Conservation (phyloP, 148 eudicot genomes). For the Oxyria digyna region DNA sequence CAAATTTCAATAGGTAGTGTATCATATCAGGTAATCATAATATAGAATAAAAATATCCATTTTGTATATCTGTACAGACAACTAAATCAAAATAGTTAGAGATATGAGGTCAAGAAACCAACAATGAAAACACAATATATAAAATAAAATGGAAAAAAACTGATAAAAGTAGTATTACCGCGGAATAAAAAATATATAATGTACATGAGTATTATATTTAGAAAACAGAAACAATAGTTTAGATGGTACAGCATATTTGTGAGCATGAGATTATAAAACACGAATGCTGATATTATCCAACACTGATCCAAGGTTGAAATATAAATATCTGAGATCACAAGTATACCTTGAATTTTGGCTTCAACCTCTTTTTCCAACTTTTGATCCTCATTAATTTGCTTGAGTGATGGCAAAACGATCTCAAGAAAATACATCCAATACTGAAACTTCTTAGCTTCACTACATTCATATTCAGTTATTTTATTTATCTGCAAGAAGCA, state of each 20-base stretch:
- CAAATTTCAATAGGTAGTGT: background rate
- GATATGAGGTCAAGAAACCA: background rate
- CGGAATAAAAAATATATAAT: background rate
- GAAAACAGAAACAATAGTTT: background rate
- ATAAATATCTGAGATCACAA: background rate
- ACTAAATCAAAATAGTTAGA: background rate
- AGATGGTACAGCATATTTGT: background rate
- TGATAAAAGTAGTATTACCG: background rate
- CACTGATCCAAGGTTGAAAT: background rate
- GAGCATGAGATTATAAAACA: background rate
- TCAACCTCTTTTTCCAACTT: constrained; percentile 40
- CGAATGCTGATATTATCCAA: background rate
- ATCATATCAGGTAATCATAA: background rate
- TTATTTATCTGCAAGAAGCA: background rate
- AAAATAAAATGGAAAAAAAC: background rate
- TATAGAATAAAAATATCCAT: background rate
- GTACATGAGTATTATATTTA: background rate
- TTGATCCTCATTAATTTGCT: constrained; percentile 46
- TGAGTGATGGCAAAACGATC: constrained; percentile 30
- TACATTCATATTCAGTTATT: constrained; percentile 11
- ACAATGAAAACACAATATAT: background rate
- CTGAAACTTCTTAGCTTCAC: constrained; percentile 18
- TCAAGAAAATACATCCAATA: constrained; percentile 24
- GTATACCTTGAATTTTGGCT: constrained; percentile 51
- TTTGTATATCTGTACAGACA: background rate